These are phyloP conservation scores for Skeletonema tropicum DNA, from an alignment of 108 stramenopile species.

Conservation along the genomic window DNA sequence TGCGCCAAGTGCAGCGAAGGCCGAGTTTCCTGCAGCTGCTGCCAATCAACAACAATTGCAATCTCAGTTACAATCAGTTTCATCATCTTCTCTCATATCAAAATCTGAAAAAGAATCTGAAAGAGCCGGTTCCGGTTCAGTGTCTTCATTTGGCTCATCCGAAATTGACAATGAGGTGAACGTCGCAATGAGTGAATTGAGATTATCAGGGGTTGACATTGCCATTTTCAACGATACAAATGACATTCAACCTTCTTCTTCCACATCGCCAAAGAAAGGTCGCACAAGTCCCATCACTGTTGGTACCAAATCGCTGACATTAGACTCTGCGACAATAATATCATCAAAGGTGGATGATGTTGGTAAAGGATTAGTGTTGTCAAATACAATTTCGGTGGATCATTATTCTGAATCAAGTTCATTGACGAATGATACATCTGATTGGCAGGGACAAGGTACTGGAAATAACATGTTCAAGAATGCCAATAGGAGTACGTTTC, in stretches of 20 bases:
- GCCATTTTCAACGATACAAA: constrained; percentile 6
- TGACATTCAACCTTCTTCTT: not conserved
- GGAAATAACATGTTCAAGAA: constrained; percentile 44
- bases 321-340: constrained; percentile 21
- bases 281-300: constrained; percentile 31
- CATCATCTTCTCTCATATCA: not conserved
- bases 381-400: constrained; percentile 33
- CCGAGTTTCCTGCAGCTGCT: not conserved
- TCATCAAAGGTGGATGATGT: not conserved
- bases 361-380: constrained; percentile 1
- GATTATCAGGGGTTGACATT: constrained; percentile 45
- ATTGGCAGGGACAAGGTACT: constrained; percentile 14
- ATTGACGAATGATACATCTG: constrained; percentile 27
- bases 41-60: constrained; percentile 3
- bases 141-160: constrained; percentile 65
- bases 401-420: constrained; percentile 50
- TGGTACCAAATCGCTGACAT: constrained; percentile 42
- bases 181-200: constrained; percentile 71
- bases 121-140: constrained; percentile 54
- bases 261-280: not conserved
- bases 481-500: constrained; percentile 47
- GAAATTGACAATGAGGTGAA: constrained; percentile 74
- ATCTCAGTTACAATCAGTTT: not conserved
- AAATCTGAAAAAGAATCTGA: not conserved
- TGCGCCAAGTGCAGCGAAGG: not conserved